Percentiles rank a stretch among this genome's conserved stretches.
These are phyloP conservation scores for Porogramme epimiltina DNA, from an alignment of 1,284 basidiomycete genomes.

Conservation along the genomic window DNA sequence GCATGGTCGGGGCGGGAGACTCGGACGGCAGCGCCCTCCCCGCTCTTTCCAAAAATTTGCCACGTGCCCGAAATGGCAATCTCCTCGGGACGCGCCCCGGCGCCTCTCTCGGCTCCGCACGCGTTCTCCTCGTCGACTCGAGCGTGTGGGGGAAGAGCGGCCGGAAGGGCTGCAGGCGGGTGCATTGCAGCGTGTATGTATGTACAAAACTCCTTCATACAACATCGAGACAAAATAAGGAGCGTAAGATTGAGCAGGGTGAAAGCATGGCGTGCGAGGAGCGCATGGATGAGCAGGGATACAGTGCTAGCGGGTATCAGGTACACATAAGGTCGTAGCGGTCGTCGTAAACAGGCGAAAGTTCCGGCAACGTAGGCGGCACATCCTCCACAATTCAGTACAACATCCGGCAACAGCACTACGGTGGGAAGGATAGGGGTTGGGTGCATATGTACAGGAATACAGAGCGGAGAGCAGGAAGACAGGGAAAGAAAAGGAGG, in stretches of 20 bases:
- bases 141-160: too few relatives aligned
- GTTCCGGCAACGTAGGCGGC: constrained; percentile 7
- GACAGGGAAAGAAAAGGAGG: constrained; percentile 1
- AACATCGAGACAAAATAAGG: background rate
- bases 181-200: constrained; percentile 19
- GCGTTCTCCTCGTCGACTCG: background rate
- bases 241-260: background rate
- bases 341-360: constrained; percentile 8
- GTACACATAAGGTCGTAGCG: constrained; percentile 17
- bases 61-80: constrained; percentile 31
- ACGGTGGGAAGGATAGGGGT: constrained; percentile 1
- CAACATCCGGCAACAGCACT: background rate
- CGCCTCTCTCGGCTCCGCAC: constrained; percentile 1
- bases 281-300: constrained; percentile 8
- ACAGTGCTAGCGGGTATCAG: constrained; percentile 20
- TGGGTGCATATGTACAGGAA: constrained; percentile 4
- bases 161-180: background rate
- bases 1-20: constrained; percentile 24
- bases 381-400: constrained; percentile 1
- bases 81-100: constrained; percentile 4
- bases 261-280: background rate
- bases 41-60: constrained; percentile 31
- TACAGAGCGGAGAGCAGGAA: constrained; percentile 2
- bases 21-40: constrained; percentile 13
- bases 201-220: constrained; percentile 14